Base-by-base conservation (phyloP, 495 filamentous ascomycete genomes). In the Peziza echinospora region DNA sequence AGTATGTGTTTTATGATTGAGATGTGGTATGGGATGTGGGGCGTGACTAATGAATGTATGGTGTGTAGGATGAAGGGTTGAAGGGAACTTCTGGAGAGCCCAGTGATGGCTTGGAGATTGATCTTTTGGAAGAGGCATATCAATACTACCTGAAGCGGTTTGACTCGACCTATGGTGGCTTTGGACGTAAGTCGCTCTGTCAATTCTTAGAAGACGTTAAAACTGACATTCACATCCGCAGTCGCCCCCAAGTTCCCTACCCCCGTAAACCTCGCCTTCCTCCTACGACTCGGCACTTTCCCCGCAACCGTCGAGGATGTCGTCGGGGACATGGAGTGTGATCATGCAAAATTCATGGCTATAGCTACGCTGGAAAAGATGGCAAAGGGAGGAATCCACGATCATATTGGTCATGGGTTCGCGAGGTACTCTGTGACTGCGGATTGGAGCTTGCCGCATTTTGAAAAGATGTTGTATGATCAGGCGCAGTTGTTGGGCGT, bases 401-500 rank as follows among this genome's bases (percentile, higher is more conserved):
- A 97, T 55, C 89, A 97, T 51, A 76, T 96, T 49, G 91, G 89
- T 2, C 74, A 79, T 56, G 89, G 89, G 3, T 93, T 96, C 57
- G 75, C 84, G 43, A 70, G 89, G 42, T 93, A 93, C 53, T 91
- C 84, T 28, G 78, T 93, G 5, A 96, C 89, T 5, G 64, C 71
- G 22, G 80, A 94, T 61, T 97, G 89, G 89, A 77, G 73, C 46
- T 62, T 97, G 34, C 89, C 89, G 21, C 86, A 93, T 56, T 97
- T 97, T 56, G 89, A 97, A 63, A 97, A 97, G 69, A 93, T 97
- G 83, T 73, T 94, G 2, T 86, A 87, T 47, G 91, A 96, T 57
- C 87, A 97, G 53, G 83, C 80, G 6, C 80, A 94, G 50, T 72
- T 97, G 10, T 63, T 97, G 11, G 72, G 80, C 49, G 71, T 84